Conservation (phyloP, 176 grass and related monocot species). For the Alloteropsis semialata region DNA sequence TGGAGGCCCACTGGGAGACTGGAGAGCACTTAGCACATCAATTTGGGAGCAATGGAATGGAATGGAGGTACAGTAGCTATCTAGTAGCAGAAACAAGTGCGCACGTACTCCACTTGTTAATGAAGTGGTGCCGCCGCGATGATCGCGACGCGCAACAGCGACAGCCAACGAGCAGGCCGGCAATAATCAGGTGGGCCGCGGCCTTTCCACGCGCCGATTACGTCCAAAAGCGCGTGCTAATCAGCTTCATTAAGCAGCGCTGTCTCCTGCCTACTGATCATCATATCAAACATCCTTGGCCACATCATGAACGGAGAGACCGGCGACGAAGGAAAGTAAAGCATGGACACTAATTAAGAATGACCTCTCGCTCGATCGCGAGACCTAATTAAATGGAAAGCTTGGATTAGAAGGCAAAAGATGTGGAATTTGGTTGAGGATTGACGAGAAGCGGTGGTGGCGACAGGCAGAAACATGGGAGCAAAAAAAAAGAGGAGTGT, state of each 20-base stretch:
- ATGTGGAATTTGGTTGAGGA: neutral
- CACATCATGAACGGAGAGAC: constrained; percentile 1
- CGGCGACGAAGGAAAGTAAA: neutral
- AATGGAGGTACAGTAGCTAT: neutral
- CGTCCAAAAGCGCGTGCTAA: neutral
- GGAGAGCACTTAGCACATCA: neutral
- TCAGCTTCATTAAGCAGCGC: neutral
- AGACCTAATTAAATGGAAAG: neutral
- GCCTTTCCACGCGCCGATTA: neutral
- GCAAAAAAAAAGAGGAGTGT: no score
- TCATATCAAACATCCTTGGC: neutral
- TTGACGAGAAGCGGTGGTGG: neutral
- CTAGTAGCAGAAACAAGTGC: neutral
- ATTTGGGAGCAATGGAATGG: neutral
- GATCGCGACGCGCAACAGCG: neutral
- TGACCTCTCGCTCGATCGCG: neutral
- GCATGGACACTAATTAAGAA: neutral
- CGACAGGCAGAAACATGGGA: neutral
- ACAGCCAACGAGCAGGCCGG: neutral
- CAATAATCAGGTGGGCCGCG: neutral
- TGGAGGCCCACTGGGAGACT: neutral
- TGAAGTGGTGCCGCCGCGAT: constrained; percentile 9
- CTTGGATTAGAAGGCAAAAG: constrained; percentile 18
- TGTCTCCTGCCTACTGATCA: constrained; percentile 21
- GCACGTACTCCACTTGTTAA: constrained; percentile 42